Evolutionary conservation across 2,329 filamentous ascomycete species (phyloP).

Genomic region (Alternaria metachromatica): DNA sequence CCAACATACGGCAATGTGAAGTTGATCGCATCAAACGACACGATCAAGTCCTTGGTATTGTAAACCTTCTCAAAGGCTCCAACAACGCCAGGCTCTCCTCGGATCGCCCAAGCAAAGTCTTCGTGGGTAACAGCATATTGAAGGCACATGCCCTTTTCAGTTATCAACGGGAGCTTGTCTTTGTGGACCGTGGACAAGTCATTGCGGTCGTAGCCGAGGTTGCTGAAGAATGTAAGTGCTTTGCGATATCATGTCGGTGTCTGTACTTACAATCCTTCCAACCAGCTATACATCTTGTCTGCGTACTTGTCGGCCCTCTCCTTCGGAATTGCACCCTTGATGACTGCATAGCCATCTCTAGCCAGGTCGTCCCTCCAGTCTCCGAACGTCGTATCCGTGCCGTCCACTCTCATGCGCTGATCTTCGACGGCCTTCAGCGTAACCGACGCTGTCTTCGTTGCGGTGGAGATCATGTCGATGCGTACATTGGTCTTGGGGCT

Average conservation of each 20-base stretch:
- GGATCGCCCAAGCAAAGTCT: constrained; percentile 51
- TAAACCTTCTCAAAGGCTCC: constrained; percentile 37
- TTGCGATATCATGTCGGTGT: not conserved
- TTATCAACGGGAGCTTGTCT: constrained; percentile 28
- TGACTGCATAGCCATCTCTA: constrained; percentile 40
- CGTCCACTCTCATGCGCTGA: constrained; percentile 20
- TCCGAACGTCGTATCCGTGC: constrained; percentile 29
- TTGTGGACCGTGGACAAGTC: constrained; percentile 27
- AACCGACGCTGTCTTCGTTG: constrained; percentile 15
- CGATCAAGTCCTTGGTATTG: constrained; percentile 46
- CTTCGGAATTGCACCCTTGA: constrained; percentile 55
- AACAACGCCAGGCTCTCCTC: constrained; percentile 49
- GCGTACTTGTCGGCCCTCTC: constrained; percentile 51
- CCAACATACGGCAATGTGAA: constrained; percentile 33
- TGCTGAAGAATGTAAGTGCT: constrained; percentile 2
- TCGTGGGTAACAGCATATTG: constrained; percentile 50
- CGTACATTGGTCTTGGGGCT: not conserved
- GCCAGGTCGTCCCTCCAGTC: constrained; percentile 46
- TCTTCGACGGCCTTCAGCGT: constrained; percentile 15
- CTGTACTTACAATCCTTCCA: constrained; percentile 42
- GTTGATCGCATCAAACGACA: constrained; percentile 49
- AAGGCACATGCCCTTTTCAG: constrained; percentile 29
- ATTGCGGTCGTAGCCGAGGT: constrained; percentile 30
- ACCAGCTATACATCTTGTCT: constrained; percentile 32
- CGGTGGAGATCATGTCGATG: constrained; percentile 19